Evolutionary conservation across 345 rosid genomes (phyloP).

Genomic region (Hibiscus tridactylites): DNA sequence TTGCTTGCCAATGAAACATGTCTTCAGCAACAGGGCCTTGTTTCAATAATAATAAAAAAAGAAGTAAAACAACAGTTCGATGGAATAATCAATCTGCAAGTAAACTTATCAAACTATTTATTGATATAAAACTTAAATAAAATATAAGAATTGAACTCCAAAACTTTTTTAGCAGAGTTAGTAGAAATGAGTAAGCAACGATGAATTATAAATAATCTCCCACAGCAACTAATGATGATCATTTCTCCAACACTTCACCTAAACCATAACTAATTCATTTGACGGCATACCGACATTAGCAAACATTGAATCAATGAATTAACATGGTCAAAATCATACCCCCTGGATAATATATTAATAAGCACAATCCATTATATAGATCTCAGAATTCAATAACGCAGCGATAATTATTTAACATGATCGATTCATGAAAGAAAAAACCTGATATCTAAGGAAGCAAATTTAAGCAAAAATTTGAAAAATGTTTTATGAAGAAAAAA

Average conservation of each 20-base stretch:
- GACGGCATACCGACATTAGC: too few relatives aligned
- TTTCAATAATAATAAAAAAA: background rate
- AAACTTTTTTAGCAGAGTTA: background rate
- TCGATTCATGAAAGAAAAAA: background rate
- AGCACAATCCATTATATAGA: background rate
- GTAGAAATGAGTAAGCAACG: background rate
- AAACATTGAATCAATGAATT: background rate
- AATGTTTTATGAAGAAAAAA: too few relatives aligned
- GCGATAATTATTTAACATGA: background rate
- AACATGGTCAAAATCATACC: background rate
- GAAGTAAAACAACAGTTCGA: background rate
- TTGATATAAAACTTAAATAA: background rate
- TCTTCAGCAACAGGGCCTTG: constrained; percentile 45
- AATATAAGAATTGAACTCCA: background rate
- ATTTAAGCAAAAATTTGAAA: background rate
- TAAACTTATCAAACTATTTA: background rate
- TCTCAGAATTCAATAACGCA: background rate
- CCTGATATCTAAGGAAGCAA: background rate
- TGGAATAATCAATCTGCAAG: background rate
- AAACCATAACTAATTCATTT: too few relatives aligned
- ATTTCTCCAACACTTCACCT: too few relatives aligned
- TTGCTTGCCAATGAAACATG: constrained; percentile 27
- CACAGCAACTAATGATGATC: background rate
- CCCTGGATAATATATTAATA: background rate
- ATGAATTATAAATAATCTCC: background rate